Evolutionary conservation across 2,329 filamentous ascomycete genomes (phyloP).

Genomic region (Thyridium curvatum): DNA sequence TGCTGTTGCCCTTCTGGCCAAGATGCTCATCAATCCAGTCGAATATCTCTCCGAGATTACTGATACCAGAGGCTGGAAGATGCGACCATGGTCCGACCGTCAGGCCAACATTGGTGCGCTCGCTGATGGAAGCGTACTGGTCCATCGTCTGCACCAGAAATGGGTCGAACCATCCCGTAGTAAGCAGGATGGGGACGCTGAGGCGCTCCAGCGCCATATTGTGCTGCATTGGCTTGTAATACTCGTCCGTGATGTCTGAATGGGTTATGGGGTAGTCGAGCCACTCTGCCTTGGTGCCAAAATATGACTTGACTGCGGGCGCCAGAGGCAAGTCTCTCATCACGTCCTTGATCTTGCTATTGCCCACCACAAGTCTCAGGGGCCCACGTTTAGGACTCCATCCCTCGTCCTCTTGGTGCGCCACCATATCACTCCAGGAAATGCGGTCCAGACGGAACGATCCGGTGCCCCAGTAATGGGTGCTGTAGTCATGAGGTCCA

Average conservation of each 20-base stretch:
- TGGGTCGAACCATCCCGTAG: conserved; percentile 12
- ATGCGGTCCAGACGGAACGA: conserved; percentile 5
- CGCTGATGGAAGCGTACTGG: conserved; percentile 7
- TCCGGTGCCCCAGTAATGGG: conserved; percentile 7
- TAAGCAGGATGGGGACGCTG: conserved; percentile 10
- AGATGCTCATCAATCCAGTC: conserved; percentile 9
- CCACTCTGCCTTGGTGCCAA: conserved; percentile 6
- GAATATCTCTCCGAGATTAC: conserved; percentile 3
- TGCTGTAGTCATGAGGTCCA: conserved; percentile 8
- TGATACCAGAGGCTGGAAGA: not conserved
- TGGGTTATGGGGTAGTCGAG: conserved; percentile 4
- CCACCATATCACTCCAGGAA: conserved; percentile 6
- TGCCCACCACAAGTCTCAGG: not conserved
- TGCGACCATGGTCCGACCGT: conserved; percentile 13
- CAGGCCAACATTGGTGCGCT: conserved; percentile 7
- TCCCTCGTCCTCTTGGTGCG: conserved; percentile 1
- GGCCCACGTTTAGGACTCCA: not conserved
- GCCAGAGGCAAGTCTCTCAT: conserved; percentile 5
- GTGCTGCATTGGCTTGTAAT: conserved; percentile 4
- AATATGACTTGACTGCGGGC: conserved; percentile 4
- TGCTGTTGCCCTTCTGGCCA: conserved; percentile 1
- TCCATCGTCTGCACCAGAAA: conserved; percentile 9
- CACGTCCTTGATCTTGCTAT: not conserved
- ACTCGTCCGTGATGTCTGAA: conserved; percentile 6
- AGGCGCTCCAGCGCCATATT: conserved; percentile 7